Conservation (phyloP, 139 green algal genomes). For the Picocystis salinarum region DNA sequence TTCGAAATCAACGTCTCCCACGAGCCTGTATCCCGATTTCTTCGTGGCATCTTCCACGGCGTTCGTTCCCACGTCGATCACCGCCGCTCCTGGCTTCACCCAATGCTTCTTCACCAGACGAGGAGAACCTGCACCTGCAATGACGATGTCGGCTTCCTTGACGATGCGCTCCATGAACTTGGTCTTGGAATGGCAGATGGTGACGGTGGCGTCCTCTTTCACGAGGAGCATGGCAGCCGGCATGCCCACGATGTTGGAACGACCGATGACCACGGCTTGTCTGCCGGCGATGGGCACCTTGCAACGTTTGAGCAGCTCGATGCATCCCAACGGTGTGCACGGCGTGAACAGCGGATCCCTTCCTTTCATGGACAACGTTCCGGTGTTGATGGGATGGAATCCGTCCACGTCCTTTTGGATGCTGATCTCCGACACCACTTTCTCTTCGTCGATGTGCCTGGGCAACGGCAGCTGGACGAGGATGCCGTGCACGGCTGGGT, state of each 20-base stretch:
- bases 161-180: conserved; percentile 25
- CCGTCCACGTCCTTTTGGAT: conserved; percentile 89
- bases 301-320: conserved; percentile 33
- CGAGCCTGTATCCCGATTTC: conserved; percentile 17
- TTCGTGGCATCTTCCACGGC: conserved; percentile 19
- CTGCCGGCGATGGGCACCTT: conserved; percentile 30
- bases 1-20: conserved; percentile 29
- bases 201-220: conserved; percentile 63
- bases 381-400: conserved; percentile 91
- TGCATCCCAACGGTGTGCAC: conserved; percentile 43
- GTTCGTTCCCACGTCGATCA: conserved; percentile 43
- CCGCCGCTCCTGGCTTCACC: conserved; percentile 24
- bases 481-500: conserved; percentile 78
- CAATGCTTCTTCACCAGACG: conserved; percentile 62
- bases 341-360: conserved; percentile 42
- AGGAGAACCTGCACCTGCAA: conserved; percentile 67
- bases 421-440: conserved; percentile 55
- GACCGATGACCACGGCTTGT: conserved; percentile 67
- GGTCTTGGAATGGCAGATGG: conserved; percentile 58
- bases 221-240: conserved; percentile 76
- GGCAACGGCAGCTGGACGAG: conserved; percentile 93
- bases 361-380: conserved; percentile 54
- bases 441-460: conserved; percentile 71
- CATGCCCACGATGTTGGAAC: conserved; percentile 88
- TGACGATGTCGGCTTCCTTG: conserved; percentile 78